A percentile compares a stretch with the other conserved stretches of the same genome.
These are phyloP conservation scores for Suillus weaverae DNA, from an alignment of 768 basidiomycete genomes.

Conservation along the genomic window DNA sequence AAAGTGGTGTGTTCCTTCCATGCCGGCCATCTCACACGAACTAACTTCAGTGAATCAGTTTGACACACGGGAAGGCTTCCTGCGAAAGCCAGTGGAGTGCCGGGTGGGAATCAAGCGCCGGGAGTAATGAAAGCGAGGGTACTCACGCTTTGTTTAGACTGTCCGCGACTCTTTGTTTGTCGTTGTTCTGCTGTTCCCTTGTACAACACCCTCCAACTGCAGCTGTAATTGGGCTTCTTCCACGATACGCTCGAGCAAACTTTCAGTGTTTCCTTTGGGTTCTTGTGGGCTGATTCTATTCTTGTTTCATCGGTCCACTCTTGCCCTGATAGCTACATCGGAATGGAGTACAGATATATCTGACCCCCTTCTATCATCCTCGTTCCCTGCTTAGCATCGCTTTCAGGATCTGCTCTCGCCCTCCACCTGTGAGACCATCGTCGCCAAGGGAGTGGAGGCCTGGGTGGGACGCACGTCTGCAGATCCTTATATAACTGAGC, in stretches of 20 bases:
- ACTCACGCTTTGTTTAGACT: neutral
- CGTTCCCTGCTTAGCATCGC: neutral
- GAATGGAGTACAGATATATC: neutral
- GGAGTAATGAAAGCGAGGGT: conserved; percentile 29
- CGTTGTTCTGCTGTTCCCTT: neutral
- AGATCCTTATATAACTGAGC: conserved; percentile 16
- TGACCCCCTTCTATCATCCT: neutral
- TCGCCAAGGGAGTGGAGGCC: neutral
- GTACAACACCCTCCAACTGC: neutral
- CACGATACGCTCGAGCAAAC: neutral
- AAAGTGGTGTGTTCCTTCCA: conserved; percentile 45
- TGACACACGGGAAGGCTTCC: conserved; percentile 80
- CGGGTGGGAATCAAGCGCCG: conserved; percentile 71
- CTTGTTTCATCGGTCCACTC: neutral
- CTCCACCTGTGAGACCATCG: conserved; percentile 10
- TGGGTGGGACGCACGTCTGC: neutral
- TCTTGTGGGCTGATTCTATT: conserved; percentile 18
- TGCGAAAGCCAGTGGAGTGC: conserved; percentile 79
- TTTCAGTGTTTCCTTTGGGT: neutral
- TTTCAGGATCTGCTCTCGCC: conserved; percentile 14
- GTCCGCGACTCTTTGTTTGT: neutral
- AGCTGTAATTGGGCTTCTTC: neutral
- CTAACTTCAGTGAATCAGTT: conserved; percentile 42
- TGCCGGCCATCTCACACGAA: conserved; percentile 10
- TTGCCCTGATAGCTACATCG: neutral